Percentiles rank a stretch among this genome's conserved stretches.
phyloP scores from a whole-genome alignment of 78 protist species.

The Protostelium mycophagum region DNA sequence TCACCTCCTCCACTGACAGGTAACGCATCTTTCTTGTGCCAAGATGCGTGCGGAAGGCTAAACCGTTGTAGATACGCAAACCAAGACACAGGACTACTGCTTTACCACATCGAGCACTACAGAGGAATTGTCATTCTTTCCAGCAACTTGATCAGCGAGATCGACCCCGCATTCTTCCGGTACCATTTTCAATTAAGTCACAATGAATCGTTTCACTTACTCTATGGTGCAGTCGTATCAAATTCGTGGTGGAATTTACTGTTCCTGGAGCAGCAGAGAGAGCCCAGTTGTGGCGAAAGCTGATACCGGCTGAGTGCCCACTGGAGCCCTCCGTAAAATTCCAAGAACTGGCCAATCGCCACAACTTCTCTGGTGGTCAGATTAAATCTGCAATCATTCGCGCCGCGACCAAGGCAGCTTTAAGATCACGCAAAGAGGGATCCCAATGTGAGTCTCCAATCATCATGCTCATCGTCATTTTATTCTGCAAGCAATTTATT shows the following conservation, averaged over 20 bases:
- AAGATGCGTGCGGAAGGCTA: no score
- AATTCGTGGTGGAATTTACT: background rate
- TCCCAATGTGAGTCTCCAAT: background rate
- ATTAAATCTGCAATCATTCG: background rate
- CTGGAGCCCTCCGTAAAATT: background rate
- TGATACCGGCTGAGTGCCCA: background rate
- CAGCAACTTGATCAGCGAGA: conserved; percentile 8
- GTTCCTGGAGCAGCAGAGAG: background rate
- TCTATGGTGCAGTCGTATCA: background rate
- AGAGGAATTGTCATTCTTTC: conserved; percentile 39
- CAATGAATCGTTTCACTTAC: background rate
- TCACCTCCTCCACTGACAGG: conserved; percentile 4
- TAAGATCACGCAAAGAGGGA: background rate
- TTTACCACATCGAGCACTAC: conserved; percentile 52
- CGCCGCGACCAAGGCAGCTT: background rate
- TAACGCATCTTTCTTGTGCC: no score
- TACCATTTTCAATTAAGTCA: background rate
- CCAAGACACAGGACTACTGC: conserved; percentile 13
- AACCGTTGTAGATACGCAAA: conserved; percentile 6
- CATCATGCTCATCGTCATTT: no score
- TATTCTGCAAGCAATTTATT: no score
- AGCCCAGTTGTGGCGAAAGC: background rate
- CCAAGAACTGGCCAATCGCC: background rate
- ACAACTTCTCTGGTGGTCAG: background rate
- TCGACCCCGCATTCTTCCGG: conserved; percentile 21